Evolutionary conservation across 208 protist species (phyloP).

Genomic region (Balamuthia mandrillaris): DNA sequence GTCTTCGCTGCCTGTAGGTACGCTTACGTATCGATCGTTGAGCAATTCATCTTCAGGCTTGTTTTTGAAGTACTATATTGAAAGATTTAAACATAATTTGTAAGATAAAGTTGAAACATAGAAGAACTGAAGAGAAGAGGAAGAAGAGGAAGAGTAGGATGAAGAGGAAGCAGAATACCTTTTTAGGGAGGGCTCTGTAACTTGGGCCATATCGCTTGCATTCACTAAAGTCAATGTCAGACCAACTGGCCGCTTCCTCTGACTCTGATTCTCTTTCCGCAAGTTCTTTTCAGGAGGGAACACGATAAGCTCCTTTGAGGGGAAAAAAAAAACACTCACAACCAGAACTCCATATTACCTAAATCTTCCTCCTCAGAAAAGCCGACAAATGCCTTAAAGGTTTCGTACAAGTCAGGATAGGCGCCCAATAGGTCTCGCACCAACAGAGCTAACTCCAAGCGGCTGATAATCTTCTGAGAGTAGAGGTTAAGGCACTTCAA

Average conservation of each 20-base stretch:
- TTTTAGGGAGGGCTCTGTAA: constrained; percentile 67
- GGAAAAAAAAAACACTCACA: too few species aligned
- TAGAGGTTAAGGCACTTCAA: constrained; percentile 75
- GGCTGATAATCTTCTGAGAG: constrained; percentile 58
- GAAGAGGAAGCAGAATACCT: background rate
- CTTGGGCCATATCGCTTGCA: constrained; percentile 43
- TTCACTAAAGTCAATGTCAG: constrained; percentile 11
- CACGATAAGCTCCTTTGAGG: too few species aligned
- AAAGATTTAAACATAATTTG: background rate
- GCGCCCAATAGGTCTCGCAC: constrained; percentile 52
- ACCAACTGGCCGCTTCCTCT: too few species aligned
- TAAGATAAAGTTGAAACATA: too few species aligned
- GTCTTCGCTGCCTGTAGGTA: constrained; percentile 74
- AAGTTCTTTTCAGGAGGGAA: too few species aligned
- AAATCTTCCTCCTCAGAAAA: constrained; percentile 37
- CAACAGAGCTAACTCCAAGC: constrained; percentile 60
- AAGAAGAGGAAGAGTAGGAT: background rate
- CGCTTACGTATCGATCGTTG: constrained; percentile 73
- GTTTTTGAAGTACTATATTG: too few species aligned
- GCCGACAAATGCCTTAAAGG: constrained; percentile 68
- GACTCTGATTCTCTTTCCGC: too few species aligned
- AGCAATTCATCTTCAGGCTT: constrained; percentile 69
- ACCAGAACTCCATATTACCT: background rate
- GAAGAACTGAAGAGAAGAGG: background rate
- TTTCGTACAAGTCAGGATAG: constrained; percentile 54